Base-by-base conservation (phyloP, 108 stramenopile genomes). In the Skeletonema tropicum region DNA sequence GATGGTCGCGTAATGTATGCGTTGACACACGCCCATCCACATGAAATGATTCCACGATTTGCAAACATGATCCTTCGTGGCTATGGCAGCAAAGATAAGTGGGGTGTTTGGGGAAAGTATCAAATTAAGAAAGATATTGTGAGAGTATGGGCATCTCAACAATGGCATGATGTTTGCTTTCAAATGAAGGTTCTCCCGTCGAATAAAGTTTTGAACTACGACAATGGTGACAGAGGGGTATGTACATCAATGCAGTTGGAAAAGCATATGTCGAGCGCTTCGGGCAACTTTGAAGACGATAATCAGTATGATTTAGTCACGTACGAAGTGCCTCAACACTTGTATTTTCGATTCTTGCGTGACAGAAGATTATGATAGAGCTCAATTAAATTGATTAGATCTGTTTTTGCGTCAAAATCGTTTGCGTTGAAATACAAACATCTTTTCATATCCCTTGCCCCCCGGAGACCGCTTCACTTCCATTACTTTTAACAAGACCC, bases 1-100 rank as follows among this genome's bases (percentile, higher is more conserved):
- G 88, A 92, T 60, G 93, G 93, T 32, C 76, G 89, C n/a, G 89
- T 87, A 3, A 71, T 92, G 62, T 94, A 94, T 71, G 90, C 90
- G 0, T 64, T 94, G 26, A 89, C 90, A 3, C 71, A 85, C n/a
- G 66, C 82, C 10, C 68, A 85, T 19, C 93, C 93, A 1, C 73
- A 86, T 42, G 90, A 89, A 58, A 94, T 91, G 89, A 89, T 94
- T 32, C 88, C 76, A 21, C 76, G 89, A 10, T 79, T 94, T 21
- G 67, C 64, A 10, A 76, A 76, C 59, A 87, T 89, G 52, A 52
- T 80, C 32, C 30, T 88, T 35, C 72, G 79, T 19, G 77, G 71
- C 12, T 58, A 79, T 8, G 79, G 76, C n/a, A 46, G 33, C 60
- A 68, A 76, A 30, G 74, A 83, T 41, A 83, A 79, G 36, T 82